phyloP scores from a whole-genome alignment of 2,329 filamentous ascomycete genomes.

The Mycogone perniciosa region DNA sequence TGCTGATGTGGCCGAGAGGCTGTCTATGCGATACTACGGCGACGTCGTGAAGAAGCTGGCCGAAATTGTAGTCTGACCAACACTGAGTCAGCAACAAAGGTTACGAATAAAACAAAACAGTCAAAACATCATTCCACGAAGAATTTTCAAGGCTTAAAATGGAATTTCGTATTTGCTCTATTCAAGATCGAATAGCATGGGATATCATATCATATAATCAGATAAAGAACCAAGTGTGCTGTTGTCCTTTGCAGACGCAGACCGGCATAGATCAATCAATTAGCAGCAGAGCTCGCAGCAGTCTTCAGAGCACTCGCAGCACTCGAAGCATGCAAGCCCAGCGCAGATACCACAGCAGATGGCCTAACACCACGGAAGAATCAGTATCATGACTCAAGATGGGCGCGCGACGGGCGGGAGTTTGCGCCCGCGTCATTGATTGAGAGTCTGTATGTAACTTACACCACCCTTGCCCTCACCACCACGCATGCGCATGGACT shows the following conservation, averaged over 20 bases:
- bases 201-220: slow-evolving; percentile 9
- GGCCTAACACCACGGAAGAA: slow-evolving; percentile 21
- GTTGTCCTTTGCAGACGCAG: neutral
- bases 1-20: slow-evolving; percentile 32
- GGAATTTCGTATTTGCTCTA: slow-evolving; percentile 11
- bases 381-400: too few species aligned
- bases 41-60: slow-evolving; percentile 39
- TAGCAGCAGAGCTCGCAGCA: slow-evolving; percentile 26
- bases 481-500: slow-evolving; percentile 27
- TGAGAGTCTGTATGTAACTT: slow-evolving; percentile 11
- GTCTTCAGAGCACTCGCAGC: slow-evolving; percentile 31
- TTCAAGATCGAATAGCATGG: slow-evolving; percentile 9
- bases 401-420: too few species aligned
- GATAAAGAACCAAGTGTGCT: slow-evolving; percentile 1
- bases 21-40: slow-evolving; percentile 37
- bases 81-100: neutral
- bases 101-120: neutral
- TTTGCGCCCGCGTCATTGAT: too few species aligned
- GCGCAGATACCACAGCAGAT: slow-evolving; percentile 36
- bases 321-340: slow-evolving; percentile 35
- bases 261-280: neutral
- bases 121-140: neutral
- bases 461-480: slow-evolving; percentile 32
- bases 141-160: neutral
- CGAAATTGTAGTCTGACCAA: slow-evolving; percentile 27